Percentiles rank a stretch among this genome's conserved stretches.
Conservation (phyloP, 495 filamentous ascomycete genomes). For the Astrocystis sublimbata region DNA sequence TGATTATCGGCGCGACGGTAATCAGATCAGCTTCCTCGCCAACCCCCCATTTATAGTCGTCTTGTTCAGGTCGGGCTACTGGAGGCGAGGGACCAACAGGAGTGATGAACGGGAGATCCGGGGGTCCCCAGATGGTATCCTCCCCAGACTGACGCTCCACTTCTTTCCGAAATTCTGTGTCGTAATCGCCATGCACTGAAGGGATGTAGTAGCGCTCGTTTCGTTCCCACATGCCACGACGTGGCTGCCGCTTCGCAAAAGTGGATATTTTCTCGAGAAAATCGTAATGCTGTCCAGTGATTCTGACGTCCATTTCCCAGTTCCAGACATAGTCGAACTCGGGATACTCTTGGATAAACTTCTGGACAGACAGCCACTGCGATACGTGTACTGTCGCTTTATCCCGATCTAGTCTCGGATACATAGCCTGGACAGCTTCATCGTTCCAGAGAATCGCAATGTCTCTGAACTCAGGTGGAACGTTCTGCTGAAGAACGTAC, state of each 20-base stretch:
- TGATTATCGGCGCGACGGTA: conserved; percentile 68
- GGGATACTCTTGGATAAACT: conserved; percentile 66
- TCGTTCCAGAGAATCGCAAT: conserved; percentile 72
- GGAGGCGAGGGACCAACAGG: conserved; percentile 64
- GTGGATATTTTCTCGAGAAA: conserved; percentile 59
- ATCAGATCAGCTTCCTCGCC: conserved; percentile 77
- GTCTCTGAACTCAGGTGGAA: conserved; percentile 65
- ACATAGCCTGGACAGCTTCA: conserved; percentile 55
- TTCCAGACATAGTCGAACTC: conserved; percentile 79
- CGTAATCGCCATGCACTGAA: conserved; percentile 59
- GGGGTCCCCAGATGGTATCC: conserved; percentile 64
- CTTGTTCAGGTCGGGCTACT: conserved; percentile 51
- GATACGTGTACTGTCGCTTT: conserved; percentile 45
- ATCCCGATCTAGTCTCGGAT: conserved; percentile 51
- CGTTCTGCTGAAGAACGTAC: conserved; percentile 49
- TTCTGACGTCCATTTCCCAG: conserved; percentile 72
- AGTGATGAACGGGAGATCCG: conserved; percentile 50
- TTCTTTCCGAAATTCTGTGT: conserved; percentile 51
- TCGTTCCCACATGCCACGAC: conserved; percentile 73
- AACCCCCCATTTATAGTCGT: conserved; percentile 71
- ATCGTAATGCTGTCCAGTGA: conserved; percentile 71
- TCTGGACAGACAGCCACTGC: conserved; percentile 62
- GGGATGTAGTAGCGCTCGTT: conserved; percentile 73
- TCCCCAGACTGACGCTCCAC: conserved; percentile 48
- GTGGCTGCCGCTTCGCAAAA: conserved; percentile 63